These are phyloP conservation scores for Stygiomarasmius scandens DNA, from an alignment of 1,284 basidiomycete species.

Conservation along the genomic window DNA sequence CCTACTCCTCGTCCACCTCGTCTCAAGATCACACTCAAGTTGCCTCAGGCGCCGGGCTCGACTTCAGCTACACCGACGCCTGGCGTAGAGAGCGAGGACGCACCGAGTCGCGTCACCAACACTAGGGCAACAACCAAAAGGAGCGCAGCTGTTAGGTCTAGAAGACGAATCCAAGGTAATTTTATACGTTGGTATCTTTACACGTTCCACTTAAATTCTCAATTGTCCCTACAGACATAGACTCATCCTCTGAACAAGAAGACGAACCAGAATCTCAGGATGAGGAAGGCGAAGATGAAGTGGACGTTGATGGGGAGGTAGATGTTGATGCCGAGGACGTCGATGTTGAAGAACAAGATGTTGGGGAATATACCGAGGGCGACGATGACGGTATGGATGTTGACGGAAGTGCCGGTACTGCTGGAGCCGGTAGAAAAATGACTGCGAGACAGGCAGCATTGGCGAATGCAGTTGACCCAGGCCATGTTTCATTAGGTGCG, in stretches of 20 bases:
- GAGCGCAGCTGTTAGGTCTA: conserved; percentile 25
- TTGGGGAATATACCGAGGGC: conserved; percentile 40
- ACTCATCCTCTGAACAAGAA: conserved; percentile 49
- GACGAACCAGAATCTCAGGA: conserved; percentile 8
- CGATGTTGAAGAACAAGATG: conserved; percentile 18
- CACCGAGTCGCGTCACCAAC: conserved; percentile 9
- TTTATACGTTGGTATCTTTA: background rate
- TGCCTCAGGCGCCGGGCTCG: conserved; percentile 46
- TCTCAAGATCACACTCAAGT: conserved; percentile 68
- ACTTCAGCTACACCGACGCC: conserved; percentile 44
- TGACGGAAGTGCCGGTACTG: conserved; percentile 25
- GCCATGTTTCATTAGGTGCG: conserved; percentile 65
- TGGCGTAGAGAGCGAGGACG: conserved; percentile 28
- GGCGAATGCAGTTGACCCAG: conserved; percentile 64
- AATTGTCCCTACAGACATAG: conserved; percentile 12
- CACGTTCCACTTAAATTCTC: conserved; percentile 1
- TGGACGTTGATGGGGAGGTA: conserved; percentile 47
- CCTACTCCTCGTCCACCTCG: conserved; percentile 36
- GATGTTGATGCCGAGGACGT: conserved; percentile 15
- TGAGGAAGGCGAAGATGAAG: conserved; percentile 8
- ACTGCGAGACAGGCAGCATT: conserved; percentile 76
- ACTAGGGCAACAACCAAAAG: conserved; percentile 25
- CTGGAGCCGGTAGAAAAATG: conserved; percentile 45
- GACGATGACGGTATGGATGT: conserved; percentile 29
- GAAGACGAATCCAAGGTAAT: conserved; percentile 20